phyloP scores from a whole-genome alignment of 148 eudicot species.

The Oxyria digyna region DNA sequence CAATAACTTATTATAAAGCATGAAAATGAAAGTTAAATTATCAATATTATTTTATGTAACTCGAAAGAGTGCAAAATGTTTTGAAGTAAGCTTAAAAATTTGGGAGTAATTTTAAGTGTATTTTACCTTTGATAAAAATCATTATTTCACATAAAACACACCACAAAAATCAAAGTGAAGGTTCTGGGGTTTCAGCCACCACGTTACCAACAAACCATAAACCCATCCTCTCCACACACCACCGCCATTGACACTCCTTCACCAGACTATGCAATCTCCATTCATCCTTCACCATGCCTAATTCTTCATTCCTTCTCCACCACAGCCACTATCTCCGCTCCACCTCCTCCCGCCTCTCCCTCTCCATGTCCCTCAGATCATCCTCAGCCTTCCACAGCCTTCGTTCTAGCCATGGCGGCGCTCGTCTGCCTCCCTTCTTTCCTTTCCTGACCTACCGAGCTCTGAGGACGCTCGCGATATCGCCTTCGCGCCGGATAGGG shows the following conservation, averaged over 20 bases:
- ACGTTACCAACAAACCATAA: neutral
- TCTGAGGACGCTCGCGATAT: neutral
- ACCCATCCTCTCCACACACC: slow-evolving; percentile 7
- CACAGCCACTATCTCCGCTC: slow-evolving; percentile 20
- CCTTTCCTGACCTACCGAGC: slow-evolving; percentile 4
- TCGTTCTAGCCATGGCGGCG: neutral
- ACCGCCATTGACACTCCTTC: neutral
- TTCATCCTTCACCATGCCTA: slow-evolving; percentile 18
- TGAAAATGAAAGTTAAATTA: too few species aligned
- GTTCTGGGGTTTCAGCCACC: slow-evolving; percentile 7
- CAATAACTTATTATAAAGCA: too few species aligned
- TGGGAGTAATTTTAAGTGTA: neutral
- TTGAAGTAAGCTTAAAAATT: too few species aligned
- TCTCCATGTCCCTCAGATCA: slow-evolving; percentile 23
- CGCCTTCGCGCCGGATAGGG: neutral
- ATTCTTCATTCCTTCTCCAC: slow-evolving; percentile 26
- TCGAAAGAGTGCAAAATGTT: too few species aligned
- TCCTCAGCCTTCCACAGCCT: slow-evolving; percentile 5
- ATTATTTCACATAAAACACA: neutral
- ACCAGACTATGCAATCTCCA: neutral
- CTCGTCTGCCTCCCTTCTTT: slow-evolving; percentile 10
- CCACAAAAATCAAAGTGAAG: neutral
- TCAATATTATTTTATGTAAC: too few species aligned
- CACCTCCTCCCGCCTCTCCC: slow-evolving; percentile 14
- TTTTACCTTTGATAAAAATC: too few species aligned